Evolutionary conservation across 768 basidiomycete species (phyloP).

Genomic region (Agaricus subrufescens): DNA sequence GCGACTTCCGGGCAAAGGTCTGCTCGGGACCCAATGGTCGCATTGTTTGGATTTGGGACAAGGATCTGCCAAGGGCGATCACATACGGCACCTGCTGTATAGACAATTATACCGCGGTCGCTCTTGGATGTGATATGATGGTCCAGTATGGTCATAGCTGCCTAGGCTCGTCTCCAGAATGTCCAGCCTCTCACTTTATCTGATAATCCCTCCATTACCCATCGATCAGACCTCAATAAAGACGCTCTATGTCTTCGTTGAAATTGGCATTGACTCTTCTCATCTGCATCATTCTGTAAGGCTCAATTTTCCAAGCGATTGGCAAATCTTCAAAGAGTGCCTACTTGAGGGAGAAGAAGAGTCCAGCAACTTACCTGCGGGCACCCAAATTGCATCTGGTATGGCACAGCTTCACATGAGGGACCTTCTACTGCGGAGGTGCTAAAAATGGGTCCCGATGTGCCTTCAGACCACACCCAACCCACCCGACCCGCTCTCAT

Average conservation of each 20-base stretch:
- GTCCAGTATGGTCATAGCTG: conserved; percentile 98
- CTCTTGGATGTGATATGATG: conserved; percentile 96
- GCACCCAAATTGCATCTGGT: conserved; percentile 43
- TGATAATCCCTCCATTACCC: conserved; percentile 56
- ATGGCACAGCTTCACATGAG: conserved; percentile 59
- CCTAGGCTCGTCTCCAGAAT: conserved; percentile 56
- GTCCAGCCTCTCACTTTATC: conserved; percentile 2
- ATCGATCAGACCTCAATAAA: conserved; percentile 92
- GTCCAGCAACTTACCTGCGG: conserved; percentile 35
- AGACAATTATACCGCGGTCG: conserved; percentile 95
- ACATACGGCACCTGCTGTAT: conserved; percentile 99
- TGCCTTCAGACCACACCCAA: conserved; percentile 13
- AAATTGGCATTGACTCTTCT: conserved; percentile 85
- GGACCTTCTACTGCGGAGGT: conserved; percentile 19
- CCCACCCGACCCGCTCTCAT: conserved; percentile 84
- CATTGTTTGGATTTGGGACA: too few relatives aligned
- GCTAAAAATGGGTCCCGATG: not conserved
- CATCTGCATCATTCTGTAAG: conserved; percentile 85
- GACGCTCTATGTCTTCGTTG: conserved; percentile 96
- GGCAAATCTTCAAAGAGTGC: conserved; percentile 56
- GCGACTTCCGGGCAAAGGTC: too few relatives aligned
- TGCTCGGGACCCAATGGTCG: too few relatives aligned
- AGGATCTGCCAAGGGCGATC: conserved; percentile 21
- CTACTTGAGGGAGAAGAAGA: conserved; percentile 55
- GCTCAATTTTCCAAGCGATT: conserved; percentile 81